Base-by-base conservation (phyloP, 2,329 filamentous ascomycete species). In the Epichloe uncinata region DNA sequence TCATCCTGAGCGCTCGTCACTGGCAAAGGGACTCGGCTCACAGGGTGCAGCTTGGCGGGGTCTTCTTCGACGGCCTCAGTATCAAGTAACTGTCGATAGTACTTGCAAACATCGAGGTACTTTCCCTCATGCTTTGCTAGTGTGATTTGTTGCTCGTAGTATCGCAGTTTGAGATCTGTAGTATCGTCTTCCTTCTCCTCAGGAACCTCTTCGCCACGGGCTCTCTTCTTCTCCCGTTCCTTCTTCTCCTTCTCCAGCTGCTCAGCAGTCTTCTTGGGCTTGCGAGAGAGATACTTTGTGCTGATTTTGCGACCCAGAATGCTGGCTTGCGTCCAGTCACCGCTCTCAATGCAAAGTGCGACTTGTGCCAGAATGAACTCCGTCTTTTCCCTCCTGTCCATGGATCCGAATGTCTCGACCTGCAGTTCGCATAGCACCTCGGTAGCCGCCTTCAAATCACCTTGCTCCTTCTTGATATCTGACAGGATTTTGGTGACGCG, bases 291-390 rank as follows among this genome's bases (percentile, higher is more conserved):
- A 69, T 95, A 98, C 62, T 81, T 79, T 57, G 89, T 96, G 79
- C 88, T 93, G 69, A 98, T 95, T 80, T 98, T 98, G 66, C 93
- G 85, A 66, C 84, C 88, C 47, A 98, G 75, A 60, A 98, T 96
- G 47, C 83, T 82, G 33, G 91, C 93, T 67, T 98, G 94, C 60
- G 85, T 94, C 90, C 90, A 98, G 66, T 98, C 93, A 51, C 83
- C 86, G 61, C 83, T 91, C 70, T 96, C 85, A 66, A 98, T 97
- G 72, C 93, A 98, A 48, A 98, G 78, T 35, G 82, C 79, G 40
- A 97, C 91, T 69, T 98, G 93, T 54, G 94, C 87, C 48, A 98
- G 75, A 62, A 98, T 98, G 66, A 98, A 98, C 63, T 97, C 93
- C 4, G 90, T 96, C 83, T 98, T 98, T 68, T 98, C 93, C 60